Percentiles rank a stretch among this genome's conserved stretches.
Evolutionary conservation across 2,329 filamentous ascomycete species (phyloP).

Genomic region (Phyllosticta citrichinensis): DNA sequence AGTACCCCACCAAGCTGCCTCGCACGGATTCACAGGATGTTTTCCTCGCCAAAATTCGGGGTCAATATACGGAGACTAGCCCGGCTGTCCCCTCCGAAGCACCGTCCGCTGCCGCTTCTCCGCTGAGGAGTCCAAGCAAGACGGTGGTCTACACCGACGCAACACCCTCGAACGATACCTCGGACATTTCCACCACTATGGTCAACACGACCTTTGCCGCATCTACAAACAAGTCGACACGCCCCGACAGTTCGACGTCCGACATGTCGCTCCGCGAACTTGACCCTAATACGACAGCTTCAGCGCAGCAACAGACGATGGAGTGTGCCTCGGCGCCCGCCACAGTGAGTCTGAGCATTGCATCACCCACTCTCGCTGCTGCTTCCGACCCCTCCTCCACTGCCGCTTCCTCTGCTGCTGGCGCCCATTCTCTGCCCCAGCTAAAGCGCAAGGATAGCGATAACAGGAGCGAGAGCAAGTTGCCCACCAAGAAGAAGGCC

Average conservation of each 20-base stretch:
- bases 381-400: slow-evolving; percentile 13
- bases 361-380: slow-evolving; percentile 13
- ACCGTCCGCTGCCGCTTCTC: slow-evolving; percentile 20
- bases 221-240: slow-evolving; percentile 1
- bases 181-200: slow-evolving; percentile 19
- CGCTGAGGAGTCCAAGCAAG: slow-evolving; percentile 36
- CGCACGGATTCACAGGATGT: slow-evolving; percentile 57
- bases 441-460: slow-evolving; percentile 35
- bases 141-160: slow-evolving; percentile 44
- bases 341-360: slow-evolving; percentile 13
- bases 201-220: slow-evolving; percentile 2
- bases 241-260: slow-evolving; percentile 16
- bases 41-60: slow-evolving; percentile 40
- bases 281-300: slow-evolving; percentile 36
- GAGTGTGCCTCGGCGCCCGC: slow-evolving; percentile 20
- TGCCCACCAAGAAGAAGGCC: slow-evolving; percentile 30
- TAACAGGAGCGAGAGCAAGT: slow-evolving; percentile 25
- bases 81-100: slow-evolving; percentile 18
- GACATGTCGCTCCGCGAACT: slow-evolving; percentile 33
- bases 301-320: slow-evolving; percentile 17
- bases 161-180: slow-evolving; percentile 17
- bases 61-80: slow-evolving; percentile 13
- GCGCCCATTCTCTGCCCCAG: slow-evolving; percentile 20
- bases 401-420: slow-evolving; percentile 14
- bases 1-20: slow-evolving; percentile 70